Percentiles rank a stretch among this genome's conserved stretches.
These are phyloP conservation scores for Colletotrichum paranaense DNA, from an alignment of 2,329 filamentous ascomycete species.

Conservation along the genomic window DNA sequence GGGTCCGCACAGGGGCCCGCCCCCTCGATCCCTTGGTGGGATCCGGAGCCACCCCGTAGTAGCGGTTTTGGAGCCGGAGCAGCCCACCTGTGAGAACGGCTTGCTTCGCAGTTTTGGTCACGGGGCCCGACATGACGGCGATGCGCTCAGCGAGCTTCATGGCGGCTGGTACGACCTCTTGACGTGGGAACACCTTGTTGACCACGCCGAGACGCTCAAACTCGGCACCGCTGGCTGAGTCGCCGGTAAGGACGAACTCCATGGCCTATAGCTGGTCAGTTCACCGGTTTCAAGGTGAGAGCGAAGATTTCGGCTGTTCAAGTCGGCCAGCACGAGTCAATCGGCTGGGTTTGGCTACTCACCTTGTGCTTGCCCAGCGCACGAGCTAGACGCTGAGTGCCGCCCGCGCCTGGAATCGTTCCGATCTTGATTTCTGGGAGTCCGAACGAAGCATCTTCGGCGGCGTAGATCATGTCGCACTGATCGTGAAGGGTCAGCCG, in stretches of 20 bases:
- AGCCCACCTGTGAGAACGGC: conserved; percentile 53
- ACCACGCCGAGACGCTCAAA: conserved; percentile 54
- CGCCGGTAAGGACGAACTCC: conserved; percentile 57
- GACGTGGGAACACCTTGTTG: conserved; percentile 47
- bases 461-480: conserved; percentile 53
- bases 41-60: not conserved
- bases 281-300: conserved; percentile 33
- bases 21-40: conserved; percentile 1
- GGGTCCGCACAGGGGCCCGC: not conserved
- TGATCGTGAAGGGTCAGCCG: conserved; percentile 32
- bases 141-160: conserved; percentile 51
- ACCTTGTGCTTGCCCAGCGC: conserved; percentile 55
- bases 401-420: conserved; percentile 53
- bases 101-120: conserved; percentile 54
- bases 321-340: conserved; percentile 42
- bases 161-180: conserved; percentile 50
- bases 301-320: conserved; percentile 22
- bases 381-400: conserved; percentile 53
- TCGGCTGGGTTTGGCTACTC: conserved; percentile 21
- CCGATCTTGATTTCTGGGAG: conserved; percentile 53
- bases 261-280: conserved; percentile 48
- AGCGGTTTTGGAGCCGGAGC: not conserved
- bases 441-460: conserved; percentile 49
- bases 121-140: conserved; percentile 52
- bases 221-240: conserved; percentile 47